Base-by-base conservation (phyloP, 495 filamentous ascomycete species). In the Bacidia gigantensis region DNA sequence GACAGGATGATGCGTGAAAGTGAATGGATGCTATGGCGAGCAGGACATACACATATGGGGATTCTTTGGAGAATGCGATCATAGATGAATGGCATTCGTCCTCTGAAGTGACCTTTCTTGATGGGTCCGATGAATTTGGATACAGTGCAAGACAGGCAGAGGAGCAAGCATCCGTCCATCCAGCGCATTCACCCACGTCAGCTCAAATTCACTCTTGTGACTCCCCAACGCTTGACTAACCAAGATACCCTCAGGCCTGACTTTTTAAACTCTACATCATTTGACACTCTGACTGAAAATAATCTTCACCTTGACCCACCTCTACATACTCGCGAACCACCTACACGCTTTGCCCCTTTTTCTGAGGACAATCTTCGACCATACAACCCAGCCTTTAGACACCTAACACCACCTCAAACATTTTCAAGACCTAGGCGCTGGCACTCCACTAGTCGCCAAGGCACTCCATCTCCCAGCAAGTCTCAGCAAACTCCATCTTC, bases 401-500 rank as follows among this genome's bases (percentile, higher is more conserved):
- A 7, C 29, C 5, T 7, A 5, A 35, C 29, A 35, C 29, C 29
- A 7, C 14, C 29, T 14, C 29, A 35, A 5, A 14, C 5, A 35
- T 5, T 7, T 51, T 50, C 43, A 45, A 57, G 23, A 50, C 20
- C 14, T 18, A 20, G 49, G 49, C 22, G 39, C 14, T 21, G 49
- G 41, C n/a, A n/a, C n/a, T 44, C 23, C 11, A 11, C 22, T 47
- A 48, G 24, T 26, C 12, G 47, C 14, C 26, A 35, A 50, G 29
- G 7, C 26, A 29, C 20, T n/a, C 35, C 22, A 24, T 25, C 43
- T 18, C 24, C 26, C 35, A 20, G 23, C 20, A 40, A 21, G 21
- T 11, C 35, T 43, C 38, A 25, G 11, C 18, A 26, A 7, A 44
- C 10, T 47, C 52, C 25, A 40, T 38, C 39, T 39, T 46, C 46